Conservation (phyloP, 192 early-diverging fungal genomes). For the Globomyces pollinis-pini region DNA sequence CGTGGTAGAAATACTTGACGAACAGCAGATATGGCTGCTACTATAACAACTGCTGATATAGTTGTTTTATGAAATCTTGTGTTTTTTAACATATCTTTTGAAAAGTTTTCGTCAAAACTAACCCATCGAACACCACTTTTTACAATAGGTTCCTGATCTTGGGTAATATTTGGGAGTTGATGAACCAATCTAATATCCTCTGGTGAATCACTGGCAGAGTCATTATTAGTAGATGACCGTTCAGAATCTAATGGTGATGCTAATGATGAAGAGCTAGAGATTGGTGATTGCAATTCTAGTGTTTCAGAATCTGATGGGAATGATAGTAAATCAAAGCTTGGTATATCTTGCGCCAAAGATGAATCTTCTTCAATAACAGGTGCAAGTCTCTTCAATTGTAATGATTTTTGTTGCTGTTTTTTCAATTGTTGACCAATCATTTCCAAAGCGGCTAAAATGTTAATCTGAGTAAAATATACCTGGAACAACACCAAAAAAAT, state of each 20-base stretch:
- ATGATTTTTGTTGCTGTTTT: background rate
- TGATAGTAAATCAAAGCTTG: too few species aligned
- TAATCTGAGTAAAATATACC: conserved; percentile 16
- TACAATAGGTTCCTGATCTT: background rate
- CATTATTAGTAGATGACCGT: too few species aligned
- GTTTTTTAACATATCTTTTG: conserved; percentile 2
- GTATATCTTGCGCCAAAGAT: too few species aligned
- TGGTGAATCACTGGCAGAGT: too few species aligned
- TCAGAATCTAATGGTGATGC: too few species aligned
- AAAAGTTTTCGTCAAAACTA: conserved; percentile 6
- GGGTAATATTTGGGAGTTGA: too few species aligned
- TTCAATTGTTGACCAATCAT: background rate
- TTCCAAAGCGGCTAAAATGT: background rate
- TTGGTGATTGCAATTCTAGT: too few species aligned
- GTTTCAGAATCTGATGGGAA: too few species aligned
- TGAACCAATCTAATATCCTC: too few species aligned
- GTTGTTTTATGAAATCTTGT: conserved; percentile 16
- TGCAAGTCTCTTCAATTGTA: conserved; percentile 1
- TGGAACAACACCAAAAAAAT: conserved; percentile 29
- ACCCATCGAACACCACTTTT: background rate
- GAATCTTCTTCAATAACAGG: too few species aligned
- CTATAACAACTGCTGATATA: conserved; percentile 35
- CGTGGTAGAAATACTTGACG: background rate
- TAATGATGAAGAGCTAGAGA: too few species aligned
- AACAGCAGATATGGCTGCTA: conserved; percentile 31